Evolutionary conservation across 1,139 yeast genomes (phyloP).

Genomic region (Blastobotrys elegans): DNA sequence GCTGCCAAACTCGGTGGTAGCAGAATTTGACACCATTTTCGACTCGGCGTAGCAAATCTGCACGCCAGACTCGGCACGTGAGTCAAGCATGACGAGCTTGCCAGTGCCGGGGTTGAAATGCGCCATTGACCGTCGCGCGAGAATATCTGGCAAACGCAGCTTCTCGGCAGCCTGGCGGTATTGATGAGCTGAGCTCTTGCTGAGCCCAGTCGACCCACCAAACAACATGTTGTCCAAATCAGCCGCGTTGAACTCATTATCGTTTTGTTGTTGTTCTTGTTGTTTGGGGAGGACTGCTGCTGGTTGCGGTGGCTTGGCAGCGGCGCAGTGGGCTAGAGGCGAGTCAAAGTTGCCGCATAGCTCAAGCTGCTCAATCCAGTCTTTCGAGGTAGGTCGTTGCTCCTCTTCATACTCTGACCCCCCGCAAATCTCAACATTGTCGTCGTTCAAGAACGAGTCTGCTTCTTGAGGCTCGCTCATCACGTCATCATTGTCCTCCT

Average conservation of each 20-base stretch:
- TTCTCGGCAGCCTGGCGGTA: slow-evolving; percentile 24
- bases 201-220: slow-evolving; percentile 37
- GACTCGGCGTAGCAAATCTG: background rate
- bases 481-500: background rate
- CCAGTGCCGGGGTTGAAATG: slow-evolving; percentile 19
- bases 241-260: slow-evolving; percentile 26
- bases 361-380: slow-evolving; percentile 21
- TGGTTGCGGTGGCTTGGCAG: background rate
- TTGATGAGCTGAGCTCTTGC: slow-evolving; percentile 19
- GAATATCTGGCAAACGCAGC: slow-evolving; percentile 24
- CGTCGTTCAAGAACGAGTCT: background rate
- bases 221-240: slow-evolving; percentile 52
- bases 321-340: slow-evolving; percentile 13
- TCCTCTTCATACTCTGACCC: background rate
- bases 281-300: background rate
- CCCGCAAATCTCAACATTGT: slow-evolving; percentile 1
- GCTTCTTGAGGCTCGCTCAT: slow-evolving; percentile 3
- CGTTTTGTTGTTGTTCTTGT: background rate
- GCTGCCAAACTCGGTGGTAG: slow-evolving; percentile 5
- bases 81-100: slow-evolving; percentile 13
- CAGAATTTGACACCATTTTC: background rate
- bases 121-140: slow-evolving; percentile 20
- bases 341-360: slow-evolving; percentile 19
- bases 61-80: background rate
- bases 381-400: slow-evolving; percentile 8